phyloP scores from a whole-genome alignment of 345 rosid genomes.

The Salix viminalis region DNA sequence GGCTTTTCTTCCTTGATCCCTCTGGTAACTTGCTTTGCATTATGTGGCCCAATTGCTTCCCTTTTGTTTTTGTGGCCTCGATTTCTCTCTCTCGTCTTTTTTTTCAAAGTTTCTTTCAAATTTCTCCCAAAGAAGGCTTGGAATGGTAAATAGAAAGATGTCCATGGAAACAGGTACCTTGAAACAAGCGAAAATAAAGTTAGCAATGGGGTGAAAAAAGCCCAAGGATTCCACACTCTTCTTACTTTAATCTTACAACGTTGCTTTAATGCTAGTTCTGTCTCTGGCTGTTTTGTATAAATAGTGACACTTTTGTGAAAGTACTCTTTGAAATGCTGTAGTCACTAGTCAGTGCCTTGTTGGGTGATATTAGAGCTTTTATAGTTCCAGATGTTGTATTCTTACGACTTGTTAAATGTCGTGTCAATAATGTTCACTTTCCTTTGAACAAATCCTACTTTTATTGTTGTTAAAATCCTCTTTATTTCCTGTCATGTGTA shows the following conservation, averaged over 20 bases:
- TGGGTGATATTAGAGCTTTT: neutral
- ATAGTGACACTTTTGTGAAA: conserved; percentile 22
- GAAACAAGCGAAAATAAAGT: conserved; percentile 24
- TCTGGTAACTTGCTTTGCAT: conserved; percentile 18
- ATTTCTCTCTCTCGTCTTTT: neutral
- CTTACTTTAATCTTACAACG: conserved; percentile 9
- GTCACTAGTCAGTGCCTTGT: conserved; percentile 6
- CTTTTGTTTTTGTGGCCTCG: conserved; percentile 14
- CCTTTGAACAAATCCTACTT: neutral
- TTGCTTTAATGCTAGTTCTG: neutral
- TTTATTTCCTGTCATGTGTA: neutral
- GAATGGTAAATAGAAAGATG: conserved; percentile 21
- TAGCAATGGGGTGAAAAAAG: conserved; percentile 22
- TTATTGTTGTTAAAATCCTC: neutral
- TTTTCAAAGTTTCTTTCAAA: conserved; percentile 6
- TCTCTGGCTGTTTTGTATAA: conserved; percentile 11
- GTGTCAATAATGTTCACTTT: conserved; percentile 1
- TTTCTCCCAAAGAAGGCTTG: neutral
- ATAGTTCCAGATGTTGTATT: neutral
- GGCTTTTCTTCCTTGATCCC: neutral
- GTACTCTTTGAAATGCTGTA: conserved; percentile 13
- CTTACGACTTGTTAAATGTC: neutral
- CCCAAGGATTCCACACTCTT: conserved; percentile 15
- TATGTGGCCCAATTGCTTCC: neutral
- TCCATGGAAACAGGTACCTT: conserved; percentile 14